These are phyloP conservation scores for Pseudonitzschia pungens DNA, from an alignment of 108 stramenopile species.

Conservation along the genomic window DNA sequence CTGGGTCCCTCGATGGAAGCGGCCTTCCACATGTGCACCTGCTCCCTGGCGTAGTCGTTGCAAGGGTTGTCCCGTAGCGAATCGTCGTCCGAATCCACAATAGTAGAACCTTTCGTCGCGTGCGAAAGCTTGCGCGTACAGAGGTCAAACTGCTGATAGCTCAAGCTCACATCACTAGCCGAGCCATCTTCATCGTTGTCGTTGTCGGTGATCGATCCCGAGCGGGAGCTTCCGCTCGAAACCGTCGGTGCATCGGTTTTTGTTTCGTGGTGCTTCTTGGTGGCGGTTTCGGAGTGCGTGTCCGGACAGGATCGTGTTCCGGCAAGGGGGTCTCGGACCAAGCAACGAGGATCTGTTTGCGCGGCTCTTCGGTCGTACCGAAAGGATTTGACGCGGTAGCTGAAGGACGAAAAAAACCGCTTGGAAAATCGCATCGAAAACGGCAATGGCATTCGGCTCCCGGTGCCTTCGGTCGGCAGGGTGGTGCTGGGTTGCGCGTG, in stretches of 20 bases:
- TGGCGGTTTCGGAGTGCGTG: no score
- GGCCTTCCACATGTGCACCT: neutral
- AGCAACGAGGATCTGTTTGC: neutral
- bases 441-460: neutral
- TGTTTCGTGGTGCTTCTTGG: neutral
- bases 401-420: constrained; percentile 4
- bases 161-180: no score
- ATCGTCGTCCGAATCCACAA: neutral
- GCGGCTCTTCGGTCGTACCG: neutral
- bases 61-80: neutral
- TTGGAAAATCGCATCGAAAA: neutral
- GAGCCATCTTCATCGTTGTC: neutral
- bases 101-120: neutral
- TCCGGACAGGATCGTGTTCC: neutral
- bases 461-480: neutral
- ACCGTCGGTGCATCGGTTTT: neutral
- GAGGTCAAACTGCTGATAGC: neutral
- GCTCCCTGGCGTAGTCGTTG: neutral
- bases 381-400: neutral
- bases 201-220: neutral
- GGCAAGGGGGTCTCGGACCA: neutral
- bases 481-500: neutral
- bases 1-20: constrained; percentile 1
- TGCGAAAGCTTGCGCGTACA: neutral
- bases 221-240: neutral